phyloP scores from a whole-genome alignment of 2,329 filamentous ascomycete genomes.

The Aspergillus awamori region DNA sequence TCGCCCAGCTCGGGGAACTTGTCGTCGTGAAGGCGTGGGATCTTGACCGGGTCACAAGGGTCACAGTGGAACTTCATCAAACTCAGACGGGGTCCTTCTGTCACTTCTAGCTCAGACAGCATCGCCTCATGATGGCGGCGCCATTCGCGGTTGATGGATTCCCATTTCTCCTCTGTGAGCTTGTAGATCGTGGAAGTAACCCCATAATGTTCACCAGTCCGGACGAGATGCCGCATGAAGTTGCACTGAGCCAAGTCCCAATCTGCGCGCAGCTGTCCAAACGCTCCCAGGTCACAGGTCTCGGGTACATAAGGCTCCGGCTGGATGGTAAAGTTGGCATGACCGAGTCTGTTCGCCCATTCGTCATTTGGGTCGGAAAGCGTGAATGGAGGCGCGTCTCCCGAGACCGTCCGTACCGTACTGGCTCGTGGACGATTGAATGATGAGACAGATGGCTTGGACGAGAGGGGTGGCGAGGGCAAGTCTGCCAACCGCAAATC shows the following conservation, averaged over 20 bases:
- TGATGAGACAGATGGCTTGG: conserved; percentile 75
- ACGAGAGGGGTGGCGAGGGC: conserved; percentile 74
- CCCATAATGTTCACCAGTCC: conserved; percentile 88
- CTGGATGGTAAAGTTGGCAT: conserved; percentile 88
- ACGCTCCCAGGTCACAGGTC: conserved; percentile 60
- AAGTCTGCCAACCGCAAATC: conserved; percentile 53
- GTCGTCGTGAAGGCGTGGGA: conserved; percentile 55
- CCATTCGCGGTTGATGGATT: conserved; percentile 76
- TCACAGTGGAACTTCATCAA: conserved; percentile 43
- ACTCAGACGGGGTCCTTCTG: conserved; percentile 40
- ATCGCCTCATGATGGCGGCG: conserved; percentile 68
- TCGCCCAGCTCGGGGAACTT: conserved; percentile 90
- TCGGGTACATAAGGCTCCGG: conserved; percentile 78
- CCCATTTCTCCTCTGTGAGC: conserved; percentile 87
- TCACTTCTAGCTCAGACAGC: conserved; percentile 52
- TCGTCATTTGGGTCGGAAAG: conserved; percentile 70
- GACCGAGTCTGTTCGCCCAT: conserved; percentile 83
- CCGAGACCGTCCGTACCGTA: conserved; percentile 46
- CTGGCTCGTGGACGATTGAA: conserved; percentile 59
- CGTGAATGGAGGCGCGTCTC: conserved; percentile 60
- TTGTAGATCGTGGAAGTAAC: conserved; percentile 85
- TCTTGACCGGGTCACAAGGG: conserved; percentile 54
- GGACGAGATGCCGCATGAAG: conserved; percentile 85
- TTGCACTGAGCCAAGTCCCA: conserved; percentile 84
- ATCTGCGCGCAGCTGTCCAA: conserved; percentile 70